Conservation (phyloP, 1,284 basidiomycete species). For the Apiotrichum akiyoshidainum region DNA sequence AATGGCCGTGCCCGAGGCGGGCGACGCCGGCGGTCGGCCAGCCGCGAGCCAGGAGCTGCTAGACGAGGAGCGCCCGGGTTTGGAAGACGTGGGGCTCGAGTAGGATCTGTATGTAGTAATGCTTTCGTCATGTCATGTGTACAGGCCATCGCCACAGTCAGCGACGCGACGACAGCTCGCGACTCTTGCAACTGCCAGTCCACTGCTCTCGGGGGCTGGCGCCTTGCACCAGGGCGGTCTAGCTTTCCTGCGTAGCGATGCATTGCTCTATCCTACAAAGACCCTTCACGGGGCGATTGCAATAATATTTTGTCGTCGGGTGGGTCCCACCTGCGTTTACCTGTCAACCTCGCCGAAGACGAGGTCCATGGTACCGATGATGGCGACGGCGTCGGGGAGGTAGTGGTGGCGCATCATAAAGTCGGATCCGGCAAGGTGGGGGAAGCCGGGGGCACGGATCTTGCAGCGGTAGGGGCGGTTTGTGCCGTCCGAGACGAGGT, state of each 20-base stretch:
- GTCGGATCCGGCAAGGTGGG: constrained; percentile 85
- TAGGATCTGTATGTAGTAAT: too few relatives aligned
- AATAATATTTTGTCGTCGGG: not conserved
- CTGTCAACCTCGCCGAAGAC: constrained; percentile 70
- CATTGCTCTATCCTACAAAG: constrained; percentile 21
- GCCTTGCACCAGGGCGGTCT: too few relatives aligned
- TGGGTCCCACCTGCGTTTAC: constrained; percentile 24
- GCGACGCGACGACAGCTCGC: too few relatives aligned
- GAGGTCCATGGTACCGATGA: constrained; percentile 85
- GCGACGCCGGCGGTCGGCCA: too few relatives aligned
- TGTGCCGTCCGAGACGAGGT: constrained; percentile 87
- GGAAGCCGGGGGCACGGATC: constrained; percentile 90
- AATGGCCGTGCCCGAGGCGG: constrained; percentile 23
- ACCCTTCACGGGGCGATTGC: not conserved
- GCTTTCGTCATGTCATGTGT: too few relatives aligned
- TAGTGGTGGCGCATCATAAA: constrained; percentile 84
- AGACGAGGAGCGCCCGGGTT: not conserved
- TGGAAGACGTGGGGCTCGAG: not conserved
- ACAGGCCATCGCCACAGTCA: too few relatives aligned
- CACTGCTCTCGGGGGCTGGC: too few relatives aligned
- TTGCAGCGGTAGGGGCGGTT: constrained; percentile 92
- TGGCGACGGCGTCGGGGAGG: constrained; percentile 85
- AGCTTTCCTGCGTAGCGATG: constrained; percentile 13
- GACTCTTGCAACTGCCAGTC: too few relatives aligned
- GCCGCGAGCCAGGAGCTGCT: not conserved